Conservation (phyloP, 1,139 yeast species). For the Pichia norvegensis region DNA sequence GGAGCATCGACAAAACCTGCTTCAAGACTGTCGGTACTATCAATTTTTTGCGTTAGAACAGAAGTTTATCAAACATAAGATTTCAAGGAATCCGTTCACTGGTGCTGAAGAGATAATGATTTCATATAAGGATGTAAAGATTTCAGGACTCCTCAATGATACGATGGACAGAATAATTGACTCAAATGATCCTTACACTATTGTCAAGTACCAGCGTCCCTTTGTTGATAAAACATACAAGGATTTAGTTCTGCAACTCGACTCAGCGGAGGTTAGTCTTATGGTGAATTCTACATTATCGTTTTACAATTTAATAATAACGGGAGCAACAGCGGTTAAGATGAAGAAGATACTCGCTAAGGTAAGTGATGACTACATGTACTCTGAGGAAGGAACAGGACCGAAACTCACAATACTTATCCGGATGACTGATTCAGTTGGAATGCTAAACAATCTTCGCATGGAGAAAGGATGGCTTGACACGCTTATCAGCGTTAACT, state of each 20-base stretch:
- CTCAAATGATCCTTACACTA: constrained; percentile 2
- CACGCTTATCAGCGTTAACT: constrained; percentile 11
- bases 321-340: constrained; percentile 27
- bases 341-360: constrained; percentile 24
- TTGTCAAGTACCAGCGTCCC: constrained; percentile 50
- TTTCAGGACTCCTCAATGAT: constrained; percentile 34
- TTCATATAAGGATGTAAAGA: constrained; percentile 40
- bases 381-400: constrained; percentile 14
- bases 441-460: constrained; percentile 21
- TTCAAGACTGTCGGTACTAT: constrained; percentile 70
- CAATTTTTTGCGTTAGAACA: constrained; percentile 72
- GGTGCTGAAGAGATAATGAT: constrained; percentile 50
- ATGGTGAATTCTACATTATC: constrained; percentile 25
- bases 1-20: constrained; percentile 46
- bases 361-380: constrained; percentile 22
- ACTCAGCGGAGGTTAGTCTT: constrained; percentile 26
- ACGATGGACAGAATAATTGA: constrained; percentile 8
- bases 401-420: constrained; percentile 22
- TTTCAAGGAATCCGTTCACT: constrained; percentile 46
- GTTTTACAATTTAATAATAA: constrained; percentile 26
- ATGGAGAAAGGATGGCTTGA: constrained; percentile 26
- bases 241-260: constrained; percentile 50
- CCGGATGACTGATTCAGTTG: constrained; percentile 16
- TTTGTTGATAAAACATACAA: constrained; percentile 43
- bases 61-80: constrained; percentile 45